Evolutionary conservation across 2,329 filamentous ascomycete species (phyloP), one percentile per base, ranked within the genome.

Genomic region (Penicillium frequentans): DNA sequence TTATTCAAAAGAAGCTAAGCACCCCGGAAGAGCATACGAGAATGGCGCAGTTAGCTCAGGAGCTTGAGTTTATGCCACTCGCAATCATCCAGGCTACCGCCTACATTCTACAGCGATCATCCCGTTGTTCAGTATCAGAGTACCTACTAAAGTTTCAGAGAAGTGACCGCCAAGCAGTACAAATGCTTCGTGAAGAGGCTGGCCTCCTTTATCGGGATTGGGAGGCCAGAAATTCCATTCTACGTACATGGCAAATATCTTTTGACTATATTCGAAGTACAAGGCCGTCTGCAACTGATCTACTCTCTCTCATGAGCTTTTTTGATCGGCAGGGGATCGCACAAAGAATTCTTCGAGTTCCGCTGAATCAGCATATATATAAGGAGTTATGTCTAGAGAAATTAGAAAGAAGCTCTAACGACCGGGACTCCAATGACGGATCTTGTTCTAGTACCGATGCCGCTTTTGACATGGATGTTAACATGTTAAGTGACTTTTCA

Each of bases 51-150:
- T 11, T 35, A 39, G 29, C 33, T 9, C 21, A 35, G 13, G 54
- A 16, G 6, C 58, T 73, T 0, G 70, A 71, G 62, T 35, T 16
- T 35, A 16, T 35, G 31, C 31, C 31, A 35, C 31, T 35, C 31
- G 31, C 31, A 6, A 35, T 35, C 14, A 11, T 35, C 16, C 31
- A 35, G 31, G 31, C 31, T 5, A 11, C 31, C 31, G 31, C 31
- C 1, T 74, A 70, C 23, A 72, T 71, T 55, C 63, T 45, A 42
- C 10, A 49, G 3, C 53, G 33, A 16, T 11, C n/a, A 24, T 50
- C 45, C 4, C 52, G 56, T 16, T 61, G 56, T 16, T 61, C 56
- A 1, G 55, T 52, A 8, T 46, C 42, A n/a, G 47, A 58, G 13
- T 60, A 60, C n/a, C 24, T 61, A 11, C n/a, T 23, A 21, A 24